Percentiles rank a stretch among this genome's conserved stretches.
These are phyloP conservation scores for Mortierella sp. DNA, from an alignment of 371 early-diverging fungal species.

Conservation along the genomic window DNA sequence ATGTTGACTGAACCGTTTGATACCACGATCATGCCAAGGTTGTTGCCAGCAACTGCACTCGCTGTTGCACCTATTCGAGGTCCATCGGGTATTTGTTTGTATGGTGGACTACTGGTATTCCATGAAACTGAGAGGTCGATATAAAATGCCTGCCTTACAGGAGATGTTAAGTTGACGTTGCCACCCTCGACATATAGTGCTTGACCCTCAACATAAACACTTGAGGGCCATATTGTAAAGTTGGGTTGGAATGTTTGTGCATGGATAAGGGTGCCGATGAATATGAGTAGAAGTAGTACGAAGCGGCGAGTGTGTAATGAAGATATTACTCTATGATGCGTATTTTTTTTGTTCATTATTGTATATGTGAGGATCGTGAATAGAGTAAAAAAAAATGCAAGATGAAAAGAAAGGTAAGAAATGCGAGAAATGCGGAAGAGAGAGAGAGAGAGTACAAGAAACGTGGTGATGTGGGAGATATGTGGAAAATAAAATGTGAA, in stretches of 20 bases:
- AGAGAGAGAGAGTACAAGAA: neutral
- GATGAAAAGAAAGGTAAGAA: neutral
- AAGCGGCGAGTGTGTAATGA: neutral
- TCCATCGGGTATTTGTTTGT: conserved; percentile 17
- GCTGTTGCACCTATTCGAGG: conserved; percentile 2
- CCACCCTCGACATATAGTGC: conserved; percentile 12
- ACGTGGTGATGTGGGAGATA: neutral
- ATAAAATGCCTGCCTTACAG: neutral
- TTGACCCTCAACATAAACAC: conserved; percentile 3
- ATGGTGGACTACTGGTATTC: conserved; percentile 2
- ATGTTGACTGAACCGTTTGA: conserved; percentile 14
- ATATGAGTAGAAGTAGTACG: neutral
- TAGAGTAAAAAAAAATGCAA: neutral
- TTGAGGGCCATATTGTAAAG: neutral
- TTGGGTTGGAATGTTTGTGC: conserved; percentile 6
- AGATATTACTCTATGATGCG: neutral
- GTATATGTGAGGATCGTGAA: neutral
- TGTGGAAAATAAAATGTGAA: neutral
- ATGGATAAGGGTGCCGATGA: neutral
- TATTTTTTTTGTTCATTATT: neutral
- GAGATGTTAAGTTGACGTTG: neutral
- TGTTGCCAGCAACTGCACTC: neutral
- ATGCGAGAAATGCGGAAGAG: neutral
- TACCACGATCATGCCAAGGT: conserved; percentile 5
- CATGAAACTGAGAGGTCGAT: conserved; percentile 27